Conservation (phyloP, 805 yeast genomes). For the Geotrichum ghanense region DNA sequence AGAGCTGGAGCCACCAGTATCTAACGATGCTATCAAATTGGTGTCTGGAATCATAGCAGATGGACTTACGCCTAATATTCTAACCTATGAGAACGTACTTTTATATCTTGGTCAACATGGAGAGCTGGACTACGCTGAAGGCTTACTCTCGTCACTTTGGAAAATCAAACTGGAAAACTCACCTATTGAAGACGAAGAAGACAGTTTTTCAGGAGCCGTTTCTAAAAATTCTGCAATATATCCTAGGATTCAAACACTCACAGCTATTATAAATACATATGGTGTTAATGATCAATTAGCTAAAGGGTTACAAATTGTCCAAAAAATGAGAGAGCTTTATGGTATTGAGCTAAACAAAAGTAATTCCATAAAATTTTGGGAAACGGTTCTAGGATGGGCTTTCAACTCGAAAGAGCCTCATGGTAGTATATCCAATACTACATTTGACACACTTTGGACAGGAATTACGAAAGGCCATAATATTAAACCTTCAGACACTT, state of each 20-base stretch:
- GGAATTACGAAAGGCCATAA: background rate
- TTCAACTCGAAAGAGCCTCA: constrained; percentile 1
- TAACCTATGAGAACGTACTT: constrained; percentile 24
- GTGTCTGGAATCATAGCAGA: constrained; percentile 19
- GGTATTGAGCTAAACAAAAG: background rate
- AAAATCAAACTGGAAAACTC: background rate
- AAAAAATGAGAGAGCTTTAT: constrained; percentile 2
- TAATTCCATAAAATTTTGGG: background rate
- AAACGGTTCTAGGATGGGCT: constrained; percentile 4
- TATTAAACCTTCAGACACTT: background rate
- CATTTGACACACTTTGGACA: background rate
- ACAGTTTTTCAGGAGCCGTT: background rate
- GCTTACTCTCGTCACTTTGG: background rate
- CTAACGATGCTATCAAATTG: constrained; percentile 15
- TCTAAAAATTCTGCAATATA: background rate
- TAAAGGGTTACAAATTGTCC: background rate
- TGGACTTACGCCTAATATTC: constrained; percentile 21
- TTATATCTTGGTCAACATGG: constrained; percentile 22
- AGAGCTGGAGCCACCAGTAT: constrained; percentile 11
- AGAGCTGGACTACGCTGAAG: constrained; percentile 9
- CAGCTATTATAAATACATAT: constrained; percentile 2
- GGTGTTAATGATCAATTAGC: constrained; percentile 2
- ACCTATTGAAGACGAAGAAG: background rate
- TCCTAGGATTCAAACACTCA: background rate
- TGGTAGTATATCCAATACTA: background rate